These are phyloP conservation scores for Saccharomycopsis fibuligera DNA, from an alignment of 805 yeast genomes.

Conservation along the genomic window DNA sequence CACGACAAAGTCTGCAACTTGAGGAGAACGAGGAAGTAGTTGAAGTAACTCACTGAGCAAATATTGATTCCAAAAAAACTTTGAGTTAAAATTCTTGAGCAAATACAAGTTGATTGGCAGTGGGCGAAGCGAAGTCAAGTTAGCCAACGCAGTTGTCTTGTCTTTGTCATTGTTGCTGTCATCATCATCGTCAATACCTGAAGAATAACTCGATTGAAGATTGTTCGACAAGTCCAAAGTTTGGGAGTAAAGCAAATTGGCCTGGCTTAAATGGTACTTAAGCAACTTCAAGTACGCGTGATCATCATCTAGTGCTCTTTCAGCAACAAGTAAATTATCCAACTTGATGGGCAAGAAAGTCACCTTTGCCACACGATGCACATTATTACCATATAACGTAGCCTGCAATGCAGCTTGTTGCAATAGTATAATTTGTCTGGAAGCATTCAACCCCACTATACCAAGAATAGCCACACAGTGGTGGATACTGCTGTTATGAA, in stretches of 20 bases:
- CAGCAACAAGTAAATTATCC: not conserved
- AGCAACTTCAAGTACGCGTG: constrained; percentile 37
- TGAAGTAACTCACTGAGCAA: no score
- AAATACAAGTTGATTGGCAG: constrained; percentile 16
- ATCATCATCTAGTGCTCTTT: constrained; percentile 10
- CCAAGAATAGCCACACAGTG: constrained; percentile 20
- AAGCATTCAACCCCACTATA: constrained; percentile 3
- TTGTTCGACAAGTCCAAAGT: constrained; percentile 79
- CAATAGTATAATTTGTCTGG: constrained; percentile 11
- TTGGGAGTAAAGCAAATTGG: constrained; percentile 64
- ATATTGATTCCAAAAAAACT: constrained; percentile 88
- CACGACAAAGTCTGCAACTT: constrained; percentile 32
- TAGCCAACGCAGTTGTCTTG: no score
- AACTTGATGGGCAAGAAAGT: constrained; percentile 15
- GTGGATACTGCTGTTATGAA: constrained; percentile 12
- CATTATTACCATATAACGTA: constrained; percentile 3
- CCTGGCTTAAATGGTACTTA: constrained; percentile 56
- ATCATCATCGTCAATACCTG: constrained; percentile 22
- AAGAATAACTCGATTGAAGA: constrained; percentile 45
- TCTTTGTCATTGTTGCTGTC: no score
- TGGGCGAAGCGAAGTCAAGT: not conserved
- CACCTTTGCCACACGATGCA: constrained; percentile 11
- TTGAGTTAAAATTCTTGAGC: constrained; percentile 37
- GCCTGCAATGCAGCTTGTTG: not conserved
- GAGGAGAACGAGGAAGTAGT: constrained; percentile 43